Evolutionary conservation across 1,284 basidiomycete genomes (phyloP), one percentile per base, ranked within the genome.

Genomic region (Cutaneotrichosporon sp.): DNA sequence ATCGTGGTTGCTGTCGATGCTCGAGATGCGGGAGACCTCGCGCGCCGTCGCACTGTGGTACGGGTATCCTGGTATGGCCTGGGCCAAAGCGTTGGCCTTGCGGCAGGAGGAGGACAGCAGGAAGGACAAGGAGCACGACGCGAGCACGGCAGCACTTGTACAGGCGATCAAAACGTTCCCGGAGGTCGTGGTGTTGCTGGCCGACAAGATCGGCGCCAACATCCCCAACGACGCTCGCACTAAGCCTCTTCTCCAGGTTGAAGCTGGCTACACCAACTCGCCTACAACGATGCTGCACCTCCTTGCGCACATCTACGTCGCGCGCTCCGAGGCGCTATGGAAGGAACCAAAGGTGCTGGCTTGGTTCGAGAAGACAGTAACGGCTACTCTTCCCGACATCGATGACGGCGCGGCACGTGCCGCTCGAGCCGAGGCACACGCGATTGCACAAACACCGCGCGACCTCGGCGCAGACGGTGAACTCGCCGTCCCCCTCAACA

Each of bases 281-380:
- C 76, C 81, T 2, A 71, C 61, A 2, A 75, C 68, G 19, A 61
- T 68, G 19, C 57, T 79, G 3, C 77, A 80, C 57, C 80, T 93
- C 11, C 80, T 94, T 10, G 86, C 88, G 0, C 87, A 90, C 66
- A 81, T 94, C 29, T 96, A 96, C 69, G 87, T 81, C 1, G 82
- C 85, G 42, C 85, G 88, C 7, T 86, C 87, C 0, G 78, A 76
- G 14, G 73, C 84, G 0, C 70, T 93, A 7, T 96, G 90, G 90
- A 94, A 92, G 75, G 81, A 85, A 10, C 75, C 84, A 0, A 65
- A 72, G 1, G 76, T 81, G n/a, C 69, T 81, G 0, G 64, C 79
- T 0, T 96, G 91, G 90, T 83, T 96, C 61, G 66, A 80, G 3
- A 68, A 72, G 11, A 84, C 83, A 2, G 46, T 70, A 7, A 41